Evolutionary conservation across 2,329 filamentous ascomycete species (phyloP).

Genomic region (Scytalidium lignicola): DNA sequence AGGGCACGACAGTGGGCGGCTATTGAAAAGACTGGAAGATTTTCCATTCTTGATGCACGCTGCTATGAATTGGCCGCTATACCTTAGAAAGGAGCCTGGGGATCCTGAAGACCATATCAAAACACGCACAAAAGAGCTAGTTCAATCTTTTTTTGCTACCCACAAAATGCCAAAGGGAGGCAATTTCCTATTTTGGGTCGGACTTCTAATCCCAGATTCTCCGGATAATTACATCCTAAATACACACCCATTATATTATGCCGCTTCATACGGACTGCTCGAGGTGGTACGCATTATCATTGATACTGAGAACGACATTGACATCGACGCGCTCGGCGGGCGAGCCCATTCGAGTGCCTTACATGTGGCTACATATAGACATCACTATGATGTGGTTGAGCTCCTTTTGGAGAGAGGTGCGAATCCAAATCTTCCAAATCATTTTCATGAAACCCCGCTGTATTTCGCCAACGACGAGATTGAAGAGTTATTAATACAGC

Average conservation of each 20-base stretch:
- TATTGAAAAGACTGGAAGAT: constrained; percentile 2
- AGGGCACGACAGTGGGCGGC: not conserved
- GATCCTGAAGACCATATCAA: constrained; percentile 7
- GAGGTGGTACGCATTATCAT: constrained; percentile 14
- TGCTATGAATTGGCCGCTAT: constrained; percentile 5
- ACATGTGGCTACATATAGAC: constrained; percentile 15
- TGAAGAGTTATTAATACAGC: constrained; percentile 10
- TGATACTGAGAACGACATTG: constrained; percentile 7
- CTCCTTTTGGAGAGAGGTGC: constrained; percentile 16
- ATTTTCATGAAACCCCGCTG: constrained; percentile 8
- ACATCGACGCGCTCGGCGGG: constrained; percentile 16
- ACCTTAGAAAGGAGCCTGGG: constrained; percentile 2
- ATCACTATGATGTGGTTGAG: constrained; percentile 12
- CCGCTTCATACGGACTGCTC: constrained; percentile 16
- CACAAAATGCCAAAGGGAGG: constrained; percentile 10
- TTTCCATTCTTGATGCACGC: constrained; percentile 13
- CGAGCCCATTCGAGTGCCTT: constrained; percentile 12
- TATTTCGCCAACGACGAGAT: constrained; percentile 13
- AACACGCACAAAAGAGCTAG: constrained; percentile 6
- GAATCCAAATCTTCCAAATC: constrained; percentile 13
- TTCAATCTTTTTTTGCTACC: constrained; percentile 15
- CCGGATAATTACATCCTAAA: constrained; percentile 2
- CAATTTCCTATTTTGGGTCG: constrained; percentile 16
- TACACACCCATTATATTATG: constrained; percentile 18
- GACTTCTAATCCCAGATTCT: constrained; percentile 11